Evolutionary conservation across 169 alveolate species (phyloP), one percentile per base, ranked within the genome.

Genomic region (Babesia ovis): DNA sequence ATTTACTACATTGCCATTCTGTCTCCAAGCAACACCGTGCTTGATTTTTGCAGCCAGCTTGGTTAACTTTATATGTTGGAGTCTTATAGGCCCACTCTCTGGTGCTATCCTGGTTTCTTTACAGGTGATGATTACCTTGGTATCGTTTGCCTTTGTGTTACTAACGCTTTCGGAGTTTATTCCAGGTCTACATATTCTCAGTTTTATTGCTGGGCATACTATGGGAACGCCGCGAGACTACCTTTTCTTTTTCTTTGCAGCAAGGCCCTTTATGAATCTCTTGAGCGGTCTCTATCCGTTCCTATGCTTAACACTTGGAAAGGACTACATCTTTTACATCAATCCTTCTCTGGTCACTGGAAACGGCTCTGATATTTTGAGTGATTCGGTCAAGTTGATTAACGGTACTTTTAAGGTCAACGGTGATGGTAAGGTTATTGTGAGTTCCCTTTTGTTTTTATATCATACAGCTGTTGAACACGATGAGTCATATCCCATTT

Each of bases 251-350:
- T 1, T 81, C 16, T 66, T 81, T 35, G 68, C 70, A 4, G 35
- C 75, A 25, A 31, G 68, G n/a, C 89, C 89, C 54, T 81, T 70
- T 27, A 3, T 72, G 71, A 71, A 59, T 41, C 50, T 81, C 39
- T 42, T 81, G 42, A 62, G 64, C 39, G 67, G 72, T 11, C 66
- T 81, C 25, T 81, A 81, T 62, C 89, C 89, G 23, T 72, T 81
- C 45, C 56, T 81, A 18, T 81, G 85, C 31, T 68, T 72, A 29
- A 61, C 74, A 25, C 80, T 81, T 42, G 89, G 89, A 22, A 81
- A 81, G 64, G 31, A 67, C 48, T 45, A 54, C 45, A 61, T 71
- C 29, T 71, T 42, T 59, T 81, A 72, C 67, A 81, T 70, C 4
- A 81, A 71, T 68, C 89, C 85, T 18, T 81, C 89, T 0, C 43